A percentile compares a stretch with the other conserved stretches of the same genome.
These are phyloP conservation scores for Talaromyces sp. DNA, from an alignment of 2,329 filamentous ascomycete species.

Conservation along the genomic window DNA sequence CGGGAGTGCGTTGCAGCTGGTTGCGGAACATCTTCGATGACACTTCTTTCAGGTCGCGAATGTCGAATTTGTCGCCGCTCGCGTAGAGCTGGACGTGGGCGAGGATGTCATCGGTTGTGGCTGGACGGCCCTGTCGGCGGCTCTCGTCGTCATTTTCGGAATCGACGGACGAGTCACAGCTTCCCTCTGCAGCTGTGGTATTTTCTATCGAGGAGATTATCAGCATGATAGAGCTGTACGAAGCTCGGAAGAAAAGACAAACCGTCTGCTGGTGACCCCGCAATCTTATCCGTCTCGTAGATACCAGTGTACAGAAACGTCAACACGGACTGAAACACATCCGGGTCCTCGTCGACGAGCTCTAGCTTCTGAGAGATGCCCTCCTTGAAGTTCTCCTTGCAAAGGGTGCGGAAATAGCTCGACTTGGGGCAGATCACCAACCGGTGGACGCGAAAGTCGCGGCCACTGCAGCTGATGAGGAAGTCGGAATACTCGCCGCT, in stretches of 20 bases:
- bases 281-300: conserved; percentile 11
- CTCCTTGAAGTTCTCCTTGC: conserved; percentile 22
- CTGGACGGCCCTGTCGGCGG: conserved; percentile 4
- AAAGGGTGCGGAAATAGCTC: conserved; percentile 24
- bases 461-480: conserved; percentile 22
- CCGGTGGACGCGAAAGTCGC: conserved; percentile 28
- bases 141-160: conserved; percentile 11
- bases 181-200: not conserved
- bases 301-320: conserved; percentile 13
- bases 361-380: conserved; percentile 8
- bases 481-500: conserved; percentile 28
- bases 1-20: conserved; percentile 8
- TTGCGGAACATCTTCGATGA: conserved; percentile 12
- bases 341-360: conserved; percentile 11
- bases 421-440: conserved; percentile 32
- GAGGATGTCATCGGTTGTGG: conserved; percentile 11
- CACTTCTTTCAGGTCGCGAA: conserved; percentile 9
- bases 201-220: not conserved
- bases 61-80: conserved; percentile 12
- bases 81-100: conserved; percentile 11
- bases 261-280: conserved; percentile 6
- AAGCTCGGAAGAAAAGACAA: not conserved
- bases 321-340: conserved; percentile 12
- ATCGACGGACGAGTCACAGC: conserved; percentile 8
- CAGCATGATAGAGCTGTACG: not conserved